Evolutionary conservation across 2,329 filamentous ascomycete genomes (phyloP).

Genomic region (Epichloe amarillans): DNA sequence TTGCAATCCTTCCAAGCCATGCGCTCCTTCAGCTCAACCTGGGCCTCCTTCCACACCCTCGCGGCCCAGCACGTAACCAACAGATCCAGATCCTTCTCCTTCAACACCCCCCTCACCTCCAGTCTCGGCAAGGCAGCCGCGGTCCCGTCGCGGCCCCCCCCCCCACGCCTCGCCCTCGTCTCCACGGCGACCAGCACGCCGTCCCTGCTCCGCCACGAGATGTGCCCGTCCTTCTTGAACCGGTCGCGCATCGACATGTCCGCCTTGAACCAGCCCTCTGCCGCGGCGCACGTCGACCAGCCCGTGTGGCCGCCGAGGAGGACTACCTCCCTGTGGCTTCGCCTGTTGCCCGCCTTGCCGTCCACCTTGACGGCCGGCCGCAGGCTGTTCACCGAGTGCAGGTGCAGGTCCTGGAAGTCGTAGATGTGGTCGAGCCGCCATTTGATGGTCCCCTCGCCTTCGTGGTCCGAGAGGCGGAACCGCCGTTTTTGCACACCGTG

Average conservation of each 20-base stretch:
- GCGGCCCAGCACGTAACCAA: constrained; percentile 18
- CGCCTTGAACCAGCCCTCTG: constrained; percentile 12
- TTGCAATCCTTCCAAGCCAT: constrained; percentile 15
- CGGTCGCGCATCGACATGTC: constrained; percentile 9
- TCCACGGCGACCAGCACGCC: constrained; percentile 14
- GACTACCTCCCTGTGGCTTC: constrained; percentile 9
- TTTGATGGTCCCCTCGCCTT: constrained; percentile 8
- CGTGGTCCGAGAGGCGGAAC: constrained; percentile 9
- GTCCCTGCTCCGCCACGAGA: constrained; percentile 13
- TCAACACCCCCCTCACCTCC: constrained; percentile 9
- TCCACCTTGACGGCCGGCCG: constrained; percentile 9
- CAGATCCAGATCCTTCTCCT: constrained; percentile 16
- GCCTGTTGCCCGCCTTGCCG: constrained; percentile 11
- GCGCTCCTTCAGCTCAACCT: constrained; percentile 11
- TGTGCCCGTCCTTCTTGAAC: constrained; percentile 11
- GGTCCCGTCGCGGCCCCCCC: not conserved
- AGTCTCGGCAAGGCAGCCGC: constrained; percentile 11
- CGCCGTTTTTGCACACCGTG: constrained; percentile 16
- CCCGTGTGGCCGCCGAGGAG: constrained; percentile 9
- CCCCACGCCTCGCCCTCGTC: constrained; percentile 8
- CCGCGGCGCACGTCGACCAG: constrained; percentile 11
- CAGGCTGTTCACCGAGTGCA: not conserved
- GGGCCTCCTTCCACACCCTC: constrained; percentile 15
- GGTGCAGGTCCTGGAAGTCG: constrained; percentile 10
- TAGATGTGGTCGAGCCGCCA: constrained; percentile 17